Evolutionary conservation across 192 early-diverging fungal genomes (phyloP).

Genomic region (Spizellomyces sp.): DNA sequence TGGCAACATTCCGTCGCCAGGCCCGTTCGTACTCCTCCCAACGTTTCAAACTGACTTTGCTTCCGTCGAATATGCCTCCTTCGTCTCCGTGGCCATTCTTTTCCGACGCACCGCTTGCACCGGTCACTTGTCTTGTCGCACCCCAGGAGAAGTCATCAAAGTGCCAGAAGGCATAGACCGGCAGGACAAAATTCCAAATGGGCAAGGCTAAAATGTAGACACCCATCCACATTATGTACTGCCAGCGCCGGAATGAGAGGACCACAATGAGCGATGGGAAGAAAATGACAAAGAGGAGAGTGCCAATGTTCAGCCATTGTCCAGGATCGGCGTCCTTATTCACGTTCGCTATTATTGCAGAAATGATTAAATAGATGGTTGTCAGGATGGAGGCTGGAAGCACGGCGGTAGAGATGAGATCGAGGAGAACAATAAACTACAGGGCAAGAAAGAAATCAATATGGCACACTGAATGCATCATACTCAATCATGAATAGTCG

Average conservation of each 20-base stretch:
- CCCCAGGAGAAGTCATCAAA: constrained; percentile 57
- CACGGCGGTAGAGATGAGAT: constrained; percentile 84
- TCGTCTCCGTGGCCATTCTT: constrained; percentile 26
- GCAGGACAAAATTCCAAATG: constrained; percentile 89
- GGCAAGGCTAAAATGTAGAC: constrained; percentile 77
- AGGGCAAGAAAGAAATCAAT: background rate
- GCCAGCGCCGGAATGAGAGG: constrained; percentile 75
- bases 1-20: constrained; percentile 26
- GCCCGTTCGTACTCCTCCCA: constrained; percentile 44
- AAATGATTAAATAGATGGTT: constrained; percentile 68
- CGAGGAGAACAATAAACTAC: constrained; percentile 45
- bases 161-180: constrained; percentile 69
- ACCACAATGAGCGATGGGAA: constrained; percentile 85
- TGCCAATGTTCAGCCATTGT: constrained; percentile 49
- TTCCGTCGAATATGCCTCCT: constrained; percentile 21
- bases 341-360: background rate
- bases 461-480: background rate
- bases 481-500: no score
- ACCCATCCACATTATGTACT: constrained; percentile 85
- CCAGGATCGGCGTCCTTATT: background rate
- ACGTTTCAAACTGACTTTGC: constrained; percentile 26
- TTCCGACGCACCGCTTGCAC: background rate
- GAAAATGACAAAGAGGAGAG: constrained; percentile 73
- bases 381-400: constrained; percentile 83
- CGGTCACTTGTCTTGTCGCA: constrained; percentile 15